Base-by-base conservation (phyloP, 2,329 filamentous ascomycete species). In the Ceratocystis eucalypticola region DNA sequence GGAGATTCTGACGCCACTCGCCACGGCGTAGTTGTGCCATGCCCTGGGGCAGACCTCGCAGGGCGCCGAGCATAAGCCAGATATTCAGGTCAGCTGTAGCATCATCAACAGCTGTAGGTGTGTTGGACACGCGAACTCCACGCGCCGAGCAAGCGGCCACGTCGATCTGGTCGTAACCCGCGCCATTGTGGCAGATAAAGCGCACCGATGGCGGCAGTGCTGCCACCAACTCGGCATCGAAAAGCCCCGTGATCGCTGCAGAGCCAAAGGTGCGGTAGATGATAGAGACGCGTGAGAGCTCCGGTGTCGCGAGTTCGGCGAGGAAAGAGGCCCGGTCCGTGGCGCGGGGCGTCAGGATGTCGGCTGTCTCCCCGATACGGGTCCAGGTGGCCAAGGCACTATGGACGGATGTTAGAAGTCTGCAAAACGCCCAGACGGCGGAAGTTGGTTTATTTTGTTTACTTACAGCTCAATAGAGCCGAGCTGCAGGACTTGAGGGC, bases 111-210 rank as follows among this genome's bases (percentile, higher is more conserved):
- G 88, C 87, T 0, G 83, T 86, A n/a, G 89, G 91, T 1, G 88
- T 87, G 75, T 95, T 94, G 69, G 88, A 91, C 44, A 96, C 88
- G 53, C 78, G 80, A 69, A 95, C 81, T 28, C 79, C 78, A 65
- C 84, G 84, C 1, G 79, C 78, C 8, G 84, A 87, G 78, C 89
- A 93, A 48, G 88, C 87, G 61, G 82, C 74, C 7, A 92, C 79
- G 74, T 92, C 86, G 69, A 95, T 80, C 74, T 91, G 87, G 74
- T 96, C 91, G 76, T 96, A 96, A 46, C 91, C 91, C 66, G 91
- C 89, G 69, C 89, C 86, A 70, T 84, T 84, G 73, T 86, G 84
- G 71, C 80, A 84, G 70, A 87, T 76, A 71, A 82, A 87, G 68
- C 76, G 77, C 55, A 86, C 74, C 17, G 77, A 78, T n/a, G 73